A percentile compares a stretch with the other conserved stretches of the same genome.
Conservation (phyloP, 2,329 filamentous ascomycete species). For the Cytospora piceicola region DNA sequence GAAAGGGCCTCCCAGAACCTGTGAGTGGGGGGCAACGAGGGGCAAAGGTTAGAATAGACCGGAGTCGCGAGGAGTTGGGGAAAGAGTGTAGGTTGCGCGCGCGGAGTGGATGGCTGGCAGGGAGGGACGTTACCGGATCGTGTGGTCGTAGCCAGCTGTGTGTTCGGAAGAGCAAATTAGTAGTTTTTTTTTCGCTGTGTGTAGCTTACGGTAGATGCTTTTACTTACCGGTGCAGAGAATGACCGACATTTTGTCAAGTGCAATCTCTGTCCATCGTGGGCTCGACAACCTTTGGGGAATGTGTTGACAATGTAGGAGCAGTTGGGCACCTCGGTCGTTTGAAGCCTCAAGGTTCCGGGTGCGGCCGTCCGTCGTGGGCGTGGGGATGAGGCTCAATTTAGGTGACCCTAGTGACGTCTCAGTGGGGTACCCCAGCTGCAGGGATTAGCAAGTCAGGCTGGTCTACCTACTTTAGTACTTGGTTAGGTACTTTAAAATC, state of each 20-base stretch:
- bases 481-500: neutral
- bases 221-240: constrained; percentile 61
- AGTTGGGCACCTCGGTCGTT: constrained; percentile 15
- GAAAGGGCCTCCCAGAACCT: constrained; percentile 99
- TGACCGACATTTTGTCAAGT: constrained; percentile 57
- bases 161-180: constrained; percentile 30
- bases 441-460: neutral
- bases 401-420: constrained; percentile 22
- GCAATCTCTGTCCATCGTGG: constrained; percentile 28
- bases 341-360: constrained; percentile 13
- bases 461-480: no score
- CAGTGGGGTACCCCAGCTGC: neutral
- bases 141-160: constrained; percentile 65
- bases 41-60: constrained; percentile 3
- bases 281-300: constrained; percentile 17
- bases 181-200: constrained; percentile 12
- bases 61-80: constrained; percentile 1
- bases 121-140: constrained; percentile 55
- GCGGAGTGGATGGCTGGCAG: neutral
- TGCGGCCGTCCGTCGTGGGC: no score
- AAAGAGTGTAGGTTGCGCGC: constrained; percentile 27
- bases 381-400: constrained; percentile 20
- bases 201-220: constrained; percentile 6
- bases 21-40: constrained; percentile 33
- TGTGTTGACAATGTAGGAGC: constrained; percentile 9